phyloP scores from a whole-genome alignment of 495 filamentous ascomycete genomes.

The Hyaloscypha hepaticicola region DNA sequence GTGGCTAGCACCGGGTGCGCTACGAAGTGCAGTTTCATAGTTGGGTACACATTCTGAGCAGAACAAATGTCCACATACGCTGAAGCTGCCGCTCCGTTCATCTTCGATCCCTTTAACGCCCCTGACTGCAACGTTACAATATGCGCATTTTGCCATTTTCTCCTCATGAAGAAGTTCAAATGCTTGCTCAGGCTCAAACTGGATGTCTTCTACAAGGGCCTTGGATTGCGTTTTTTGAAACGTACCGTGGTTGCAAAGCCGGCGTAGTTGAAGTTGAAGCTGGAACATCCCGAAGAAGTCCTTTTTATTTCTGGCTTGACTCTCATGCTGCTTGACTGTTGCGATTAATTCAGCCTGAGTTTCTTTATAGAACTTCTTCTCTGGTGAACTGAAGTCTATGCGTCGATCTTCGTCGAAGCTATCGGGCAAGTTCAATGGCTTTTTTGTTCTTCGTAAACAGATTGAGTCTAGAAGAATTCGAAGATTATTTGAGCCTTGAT shows the following conservation, averaged over 20 bases:
- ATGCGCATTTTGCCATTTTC: constrained; percentile 5
- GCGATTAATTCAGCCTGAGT: background rate
- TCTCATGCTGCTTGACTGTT: background rate
- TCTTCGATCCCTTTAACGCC: constrained; percentile 10
- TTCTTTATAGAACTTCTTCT: constrained; percentile 9
- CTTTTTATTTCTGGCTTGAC: constrained; percentile 8
- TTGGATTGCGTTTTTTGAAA: constrained; percentile 40
- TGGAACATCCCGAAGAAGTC: constrained; percentile 40
- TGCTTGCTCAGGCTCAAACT: constrained; percentile 20
- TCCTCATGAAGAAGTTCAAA: constrained; percentile 8
- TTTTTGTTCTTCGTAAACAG: constrained; percentile 39
- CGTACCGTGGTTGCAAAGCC: constrained; percentile 49
- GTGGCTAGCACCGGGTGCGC: background rate
- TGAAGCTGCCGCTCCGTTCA: constrained; percentile 11
- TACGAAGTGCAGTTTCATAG: constrained; percentile 19
- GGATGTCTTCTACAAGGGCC: constrained; percentile 26
- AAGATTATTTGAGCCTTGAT: constrained; percentile 34
- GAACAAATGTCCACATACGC: constrained; percentile 36
- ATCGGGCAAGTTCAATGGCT: constrained; percentile 42
- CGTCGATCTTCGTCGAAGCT: background rate
- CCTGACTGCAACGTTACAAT: background rate
- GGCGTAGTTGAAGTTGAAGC: constrained; percentile 41
- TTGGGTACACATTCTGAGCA: constrained; percentile 33
- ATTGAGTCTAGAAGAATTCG: constrained; percentile 39
- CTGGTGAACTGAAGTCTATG: constrained; percentile 11